Evolutionary conservation across 208 protist genomes (phyloP).

Genomic region (Herpetomonas tarakana): DNA sequence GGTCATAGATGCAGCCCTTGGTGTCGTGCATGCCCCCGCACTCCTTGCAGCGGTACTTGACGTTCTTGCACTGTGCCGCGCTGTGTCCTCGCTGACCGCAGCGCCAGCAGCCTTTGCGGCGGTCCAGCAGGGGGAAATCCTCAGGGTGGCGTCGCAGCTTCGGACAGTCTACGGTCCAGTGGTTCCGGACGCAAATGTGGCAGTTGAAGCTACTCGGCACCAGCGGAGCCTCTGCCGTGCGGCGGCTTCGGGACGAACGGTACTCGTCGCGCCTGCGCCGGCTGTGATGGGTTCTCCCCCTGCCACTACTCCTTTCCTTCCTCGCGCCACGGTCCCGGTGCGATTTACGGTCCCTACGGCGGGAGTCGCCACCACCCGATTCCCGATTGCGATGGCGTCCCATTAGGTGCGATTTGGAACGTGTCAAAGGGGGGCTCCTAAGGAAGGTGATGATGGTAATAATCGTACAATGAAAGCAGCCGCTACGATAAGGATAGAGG

Average conservation of each 20-base stretch:
- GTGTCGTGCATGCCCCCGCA: conserved; percentile 86
- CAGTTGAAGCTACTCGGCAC: conserved; percentile 57
- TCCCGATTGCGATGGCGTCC: too few relatives aligned
- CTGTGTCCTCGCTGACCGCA: conserved; percentile 77
- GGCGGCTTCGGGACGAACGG: conserved; percentile 3
- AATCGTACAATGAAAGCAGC: too few relatives aligned
- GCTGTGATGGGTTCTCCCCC: conserved; percentile 13
- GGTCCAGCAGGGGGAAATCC: conserved; percentile 64
- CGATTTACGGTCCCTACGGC: conserved; percentile 13
- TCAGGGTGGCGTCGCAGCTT: conserved; percentile 36
- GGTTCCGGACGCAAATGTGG: conserved; percentile 73
- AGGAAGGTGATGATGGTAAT: too few relatives aligned
- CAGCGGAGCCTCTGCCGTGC: background rate
- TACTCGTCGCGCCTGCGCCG: conserved; percentile 11
- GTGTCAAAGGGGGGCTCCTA: too few relatives aligned
- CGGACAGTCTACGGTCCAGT: conserved; percentile 82
- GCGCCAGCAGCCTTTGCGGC: conserved; percentile 54
- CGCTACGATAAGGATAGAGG: too few relatives aligned
- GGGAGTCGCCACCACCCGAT: too few relatives aligned
- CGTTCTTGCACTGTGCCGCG: conserved; percentile 49
- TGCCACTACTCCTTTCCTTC: background rate
- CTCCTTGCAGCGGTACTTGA: conserved; percentile 65
- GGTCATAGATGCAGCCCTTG: conserved; percentile 71
- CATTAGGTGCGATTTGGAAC: too few relatives aligned
- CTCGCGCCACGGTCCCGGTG: conserved; percentile 1